A percentile compares a stretch with the other conserved stretches of the same genome.
Evolutionary conservation across 495 filamentous ascomycete genomes (phyloP).

Genomic region (Daldinia caldariorum): DNA sequence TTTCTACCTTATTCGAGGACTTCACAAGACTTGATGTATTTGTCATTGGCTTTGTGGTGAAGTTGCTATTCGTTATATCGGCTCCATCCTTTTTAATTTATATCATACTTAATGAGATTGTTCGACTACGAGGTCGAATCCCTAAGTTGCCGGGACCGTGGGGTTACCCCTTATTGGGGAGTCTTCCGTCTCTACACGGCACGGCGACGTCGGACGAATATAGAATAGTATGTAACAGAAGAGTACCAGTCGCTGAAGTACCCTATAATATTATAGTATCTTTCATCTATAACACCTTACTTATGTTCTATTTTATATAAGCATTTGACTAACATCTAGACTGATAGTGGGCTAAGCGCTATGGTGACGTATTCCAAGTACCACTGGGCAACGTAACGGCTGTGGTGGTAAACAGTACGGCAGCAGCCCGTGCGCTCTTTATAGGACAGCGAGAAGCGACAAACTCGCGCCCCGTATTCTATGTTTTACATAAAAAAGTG

Average conservation of each 20-base stretch:
- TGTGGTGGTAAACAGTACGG: conserved; percentile 76
- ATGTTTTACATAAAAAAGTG: conserved; percentile 78
- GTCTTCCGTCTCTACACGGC: conserved; percentile 67
- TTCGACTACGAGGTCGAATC: conserved; percentile 57
- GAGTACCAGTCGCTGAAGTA: neutral
- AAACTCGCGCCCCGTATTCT: conserved; percentile 75
- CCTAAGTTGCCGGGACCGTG: conserved; percentile 71
- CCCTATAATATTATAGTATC: neutral
- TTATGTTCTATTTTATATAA: neutral
- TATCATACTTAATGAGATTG: conserved; percentile 26
- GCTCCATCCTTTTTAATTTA: conserved; percentile 18
- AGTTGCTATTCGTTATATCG: conserved; percentile 17
- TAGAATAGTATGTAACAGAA: conserved; percentile 61
- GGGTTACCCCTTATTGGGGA: conserved; percentile 71
- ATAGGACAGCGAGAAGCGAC: conserved; percentile 75
- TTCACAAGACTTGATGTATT: conserved; percentile 14
- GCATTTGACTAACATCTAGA: neutral
- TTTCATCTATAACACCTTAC: too few relatives aligned
- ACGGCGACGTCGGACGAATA: conserved; percentile 38
- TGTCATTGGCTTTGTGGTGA: conserved; percentile 5
- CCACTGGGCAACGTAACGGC: conserved; percentile 73
- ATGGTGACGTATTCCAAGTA: conserved; percentile 75
- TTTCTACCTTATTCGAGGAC: conserved; percentile 9
- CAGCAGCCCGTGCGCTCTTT: conserved; percentile 74
- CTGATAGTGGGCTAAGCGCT: conserved; percentile 44